Conservation (phyloP, 306 rosid species). For the Ceratonia siliqua region DNA sequence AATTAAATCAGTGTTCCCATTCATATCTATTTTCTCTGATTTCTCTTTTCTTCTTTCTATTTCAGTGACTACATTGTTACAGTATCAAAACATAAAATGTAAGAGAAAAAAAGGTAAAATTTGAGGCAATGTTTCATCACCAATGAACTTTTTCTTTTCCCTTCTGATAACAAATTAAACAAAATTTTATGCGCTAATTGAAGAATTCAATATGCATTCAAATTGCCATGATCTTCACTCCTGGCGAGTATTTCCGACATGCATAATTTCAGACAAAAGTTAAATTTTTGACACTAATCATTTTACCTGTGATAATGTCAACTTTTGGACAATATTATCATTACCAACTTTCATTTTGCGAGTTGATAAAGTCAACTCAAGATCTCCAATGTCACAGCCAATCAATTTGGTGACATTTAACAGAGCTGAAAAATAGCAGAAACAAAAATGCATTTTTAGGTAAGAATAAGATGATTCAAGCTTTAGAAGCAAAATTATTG, state of each 20-base stretch:
- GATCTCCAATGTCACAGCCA: constrained; percentile 78
- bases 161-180: constrained; percentile 4
- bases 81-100: neutral
- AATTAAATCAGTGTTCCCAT: no score
- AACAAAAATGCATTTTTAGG: constrained; percentile 25
- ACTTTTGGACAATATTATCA: constrained; percentile 88
- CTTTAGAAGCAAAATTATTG: neutral
- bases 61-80: no score
- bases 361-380: constrained; percentile 76
- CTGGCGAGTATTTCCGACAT: neutral
- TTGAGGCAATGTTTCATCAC: neutral
- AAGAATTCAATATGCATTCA: constrained; percentile 18
- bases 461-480: constrained; percentile 27
- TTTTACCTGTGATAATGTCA: constrained; percentile 83
- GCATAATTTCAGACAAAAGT: constrained; percentile 25
- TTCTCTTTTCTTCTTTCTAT: no score
- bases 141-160: constrained; percentile 5
- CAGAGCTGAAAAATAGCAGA: constrained; percentile 61
- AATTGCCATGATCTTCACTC: constrained; percentile 2
- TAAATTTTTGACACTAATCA: constrained; percentile 24
- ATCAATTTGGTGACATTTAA: constrained; percentile 66
- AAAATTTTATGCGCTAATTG: constrained; percentile 5
- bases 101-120: constrained; percentile 10
- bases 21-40: no score
- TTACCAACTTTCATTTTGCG: constrained; percentile 92